Conservation (phyloP, 768 basidiomycete genomes). For the Boletus barrowsii region DNA sequence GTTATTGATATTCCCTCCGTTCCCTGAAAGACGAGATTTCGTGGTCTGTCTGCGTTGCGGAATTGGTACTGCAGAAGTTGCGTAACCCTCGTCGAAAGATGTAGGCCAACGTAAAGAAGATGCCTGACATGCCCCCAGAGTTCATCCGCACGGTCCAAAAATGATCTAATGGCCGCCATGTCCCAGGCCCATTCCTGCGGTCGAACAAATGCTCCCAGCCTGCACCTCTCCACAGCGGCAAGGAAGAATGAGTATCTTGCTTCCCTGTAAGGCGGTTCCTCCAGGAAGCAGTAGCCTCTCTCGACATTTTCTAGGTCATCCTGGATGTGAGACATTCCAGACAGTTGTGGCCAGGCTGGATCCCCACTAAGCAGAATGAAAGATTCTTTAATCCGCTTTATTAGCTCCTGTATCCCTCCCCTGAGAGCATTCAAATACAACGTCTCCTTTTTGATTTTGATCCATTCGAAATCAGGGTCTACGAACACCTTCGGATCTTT, state of each 20-base stretch:
- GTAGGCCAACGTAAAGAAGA: not conserved
- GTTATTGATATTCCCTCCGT: not conserved
- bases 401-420: not conserved
- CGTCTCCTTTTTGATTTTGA: not conserved
- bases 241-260: not conserved
- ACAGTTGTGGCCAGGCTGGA: not conserved
- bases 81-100: not conserved
- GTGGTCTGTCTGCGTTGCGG: not conserved
- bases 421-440: not conserved
- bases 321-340: not conserved
- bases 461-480: not conserved
- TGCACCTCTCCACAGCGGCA: not conserved
- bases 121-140: not conserved
- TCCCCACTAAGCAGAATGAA: not conserved
- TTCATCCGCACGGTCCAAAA: not conserved
- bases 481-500: not conserved
- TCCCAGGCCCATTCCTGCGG: not conserved
- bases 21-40: conserved; percentile 6
- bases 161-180: not conserved
- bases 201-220: not conserved
- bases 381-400: not conserved
- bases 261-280: not conserved
- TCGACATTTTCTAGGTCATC: not conserved
- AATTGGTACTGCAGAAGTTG: conserved; percentile 5
- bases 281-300: not conserved